Percentiles rank a stretch among this genome's conserved stretches.
These are phyloP conservation scores for Adiantum capillusveneris DNA, from an alignment of 75 land plant genomes.

Conservation along the genomic window DNA sequence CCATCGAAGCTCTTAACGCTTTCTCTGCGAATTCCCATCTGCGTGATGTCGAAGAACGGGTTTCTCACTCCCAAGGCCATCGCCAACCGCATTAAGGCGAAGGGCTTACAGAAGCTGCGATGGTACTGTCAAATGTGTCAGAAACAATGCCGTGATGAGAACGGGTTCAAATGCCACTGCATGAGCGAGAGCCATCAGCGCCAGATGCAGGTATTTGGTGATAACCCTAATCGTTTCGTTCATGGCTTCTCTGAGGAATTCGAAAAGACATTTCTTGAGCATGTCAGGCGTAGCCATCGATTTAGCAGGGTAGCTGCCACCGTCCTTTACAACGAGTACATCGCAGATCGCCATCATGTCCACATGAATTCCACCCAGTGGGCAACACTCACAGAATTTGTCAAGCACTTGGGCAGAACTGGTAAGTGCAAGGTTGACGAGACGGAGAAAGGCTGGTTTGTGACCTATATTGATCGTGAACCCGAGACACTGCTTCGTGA, in stretches of 20 bases:
- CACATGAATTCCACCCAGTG: slow-evolving; percentile 97
- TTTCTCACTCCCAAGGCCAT: slow-evolving; percentile 97
- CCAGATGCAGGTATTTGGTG: slow-evolving; percentile 95
- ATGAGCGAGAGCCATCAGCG: slow-evolving; percentile 97
- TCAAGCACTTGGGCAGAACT: slow-evolving; percentile 74
- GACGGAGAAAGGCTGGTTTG: slow-evolving; percentile 96
- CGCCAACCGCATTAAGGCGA: slow-evolving; percentile 94
- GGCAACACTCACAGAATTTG: slow-evolving; percentile 92
- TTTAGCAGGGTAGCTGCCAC: slow-evolving; percentile 90
- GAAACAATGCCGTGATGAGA: slow-evolving; percentile 99
- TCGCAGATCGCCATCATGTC: slow-evolving; percentile 77
- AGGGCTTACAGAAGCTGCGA: slow-evolving; percentile 94
- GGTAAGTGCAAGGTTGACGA: slow-evolving; percentile 98
- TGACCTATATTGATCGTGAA: slow-evolving; percentile 83
- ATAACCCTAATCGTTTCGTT: slow-evolving; percentile 74
- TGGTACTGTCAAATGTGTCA: slow-evolving; percentile 99
- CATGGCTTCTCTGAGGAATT: slow-evolving; percentile 92
- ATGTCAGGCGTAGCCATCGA: slow-evolving; percentile 75
- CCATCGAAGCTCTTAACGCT: no score
- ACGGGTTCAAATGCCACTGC: slow-evolving; percentile 99
- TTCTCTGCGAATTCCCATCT: no score
- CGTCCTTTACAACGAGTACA: slow-evolving; percentile 94
- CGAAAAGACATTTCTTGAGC: slow-evolving; percentile 70
- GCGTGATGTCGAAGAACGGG: slow-evolving; percentile 99
- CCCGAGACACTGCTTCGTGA: slow-evolving; percentile 88